These are phyloP conservation scores for Cystofilobasidium ferigula DNA, from an alignment of 768 basidiomycete genomes.

Conservation along the genomic window DNA sequence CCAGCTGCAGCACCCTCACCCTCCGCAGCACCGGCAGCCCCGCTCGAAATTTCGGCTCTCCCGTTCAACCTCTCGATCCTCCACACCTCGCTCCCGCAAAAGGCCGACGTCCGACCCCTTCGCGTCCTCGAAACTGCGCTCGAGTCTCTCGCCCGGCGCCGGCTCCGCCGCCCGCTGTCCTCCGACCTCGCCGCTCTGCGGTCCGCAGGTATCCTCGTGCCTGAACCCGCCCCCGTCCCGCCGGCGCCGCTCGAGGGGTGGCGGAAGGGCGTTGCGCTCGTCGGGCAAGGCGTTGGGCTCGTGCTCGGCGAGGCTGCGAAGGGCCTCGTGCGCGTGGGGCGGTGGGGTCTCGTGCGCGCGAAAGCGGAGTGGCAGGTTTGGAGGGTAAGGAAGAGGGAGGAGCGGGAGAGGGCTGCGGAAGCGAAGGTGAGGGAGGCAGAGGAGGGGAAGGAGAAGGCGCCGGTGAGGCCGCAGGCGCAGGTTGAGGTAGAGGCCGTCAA, in stretches of 20 bases:
- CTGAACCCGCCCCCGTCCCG: background rate
- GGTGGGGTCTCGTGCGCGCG: background rate
- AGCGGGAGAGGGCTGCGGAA: background rate
- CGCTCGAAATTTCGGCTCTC: background rate
- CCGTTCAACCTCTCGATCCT: constrained; percentile 33
- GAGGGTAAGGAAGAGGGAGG: background rate
- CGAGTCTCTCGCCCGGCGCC: constrained; percentile 9
- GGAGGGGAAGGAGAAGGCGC: background rate
- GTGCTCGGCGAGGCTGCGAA: background rate
- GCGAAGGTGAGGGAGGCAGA: background rate
- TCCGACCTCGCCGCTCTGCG: background rate
- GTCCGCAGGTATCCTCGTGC: background rate
- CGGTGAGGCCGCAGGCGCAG: background rate
- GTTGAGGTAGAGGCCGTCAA: background rate
- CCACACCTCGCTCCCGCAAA: constrained; percentile 33
- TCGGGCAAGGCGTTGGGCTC: background rate
- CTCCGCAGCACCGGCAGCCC: background rate
- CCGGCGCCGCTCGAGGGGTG: background rate
- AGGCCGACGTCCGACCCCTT: constrained; percentile 33
- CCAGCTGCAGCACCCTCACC: background rate
- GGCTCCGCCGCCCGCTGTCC: background rate
- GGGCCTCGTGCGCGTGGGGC: background rate
- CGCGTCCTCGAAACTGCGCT: constrained; percentile 32
- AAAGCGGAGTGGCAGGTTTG: background rate
- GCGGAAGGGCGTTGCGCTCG: background rate